Evolutionary conservation across 345 rosid genomes (phyloP).

Genomic region (Salix purpurea): DNA sequence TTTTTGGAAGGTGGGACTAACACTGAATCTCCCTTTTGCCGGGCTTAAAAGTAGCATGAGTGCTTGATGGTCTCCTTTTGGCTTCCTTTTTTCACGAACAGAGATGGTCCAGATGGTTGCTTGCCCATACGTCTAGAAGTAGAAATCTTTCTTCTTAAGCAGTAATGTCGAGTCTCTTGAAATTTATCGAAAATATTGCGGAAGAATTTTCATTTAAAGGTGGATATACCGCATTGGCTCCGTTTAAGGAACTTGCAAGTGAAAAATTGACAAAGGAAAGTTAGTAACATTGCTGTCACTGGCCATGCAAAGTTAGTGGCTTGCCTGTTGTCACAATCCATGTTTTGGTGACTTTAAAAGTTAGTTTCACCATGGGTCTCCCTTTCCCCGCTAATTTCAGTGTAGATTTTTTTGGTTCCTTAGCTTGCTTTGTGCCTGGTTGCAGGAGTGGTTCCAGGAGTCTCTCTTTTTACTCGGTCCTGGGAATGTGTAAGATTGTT

Average conservation of each 20-base stretch:
- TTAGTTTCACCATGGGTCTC: constrained; percentile 1
- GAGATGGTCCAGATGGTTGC: not conserved
- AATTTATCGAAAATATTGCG: not conserved
- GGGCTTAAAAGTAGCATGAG: not conserved
- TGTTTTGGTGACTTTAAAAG: not conserved
- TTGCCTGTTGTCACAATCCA: not conserved
- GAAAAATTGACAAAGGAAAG: not conserved
- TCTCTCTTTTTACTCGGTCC: not conserved
- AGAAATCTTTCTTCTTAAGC: not conserved
- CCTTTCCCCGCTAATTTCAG: not conserved
- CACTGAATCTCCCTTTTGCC: not conserved
- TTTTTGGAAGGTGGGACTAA: not conserved
- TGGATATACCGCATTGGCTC: constrained; percentile 6
- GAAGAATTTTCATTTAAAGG: not conserved
- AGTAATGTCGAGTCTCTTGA: not conserved
- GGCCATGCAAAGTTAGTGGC: constrained; percentile 15
- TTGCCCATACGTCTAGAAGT: not conserved
- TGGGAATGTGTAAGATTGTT: not conserved
- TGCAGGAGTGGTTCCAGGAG: not conserved
- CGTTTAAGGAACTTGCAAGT: not conserved
- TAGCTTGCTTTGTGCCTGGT: not conserved
- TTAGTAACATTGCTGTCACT: not conserved
- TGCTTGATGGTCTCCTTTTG: not conserved
- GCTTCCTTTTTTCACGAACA: not conserved
- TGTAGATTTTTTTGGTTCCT: not conserved